Evolutionary conservation across 1,139 yeast species (phyloP), one percentile per base, ranked within the genome.

Genomic region (Geotrichum phurueaensis): DNA sequence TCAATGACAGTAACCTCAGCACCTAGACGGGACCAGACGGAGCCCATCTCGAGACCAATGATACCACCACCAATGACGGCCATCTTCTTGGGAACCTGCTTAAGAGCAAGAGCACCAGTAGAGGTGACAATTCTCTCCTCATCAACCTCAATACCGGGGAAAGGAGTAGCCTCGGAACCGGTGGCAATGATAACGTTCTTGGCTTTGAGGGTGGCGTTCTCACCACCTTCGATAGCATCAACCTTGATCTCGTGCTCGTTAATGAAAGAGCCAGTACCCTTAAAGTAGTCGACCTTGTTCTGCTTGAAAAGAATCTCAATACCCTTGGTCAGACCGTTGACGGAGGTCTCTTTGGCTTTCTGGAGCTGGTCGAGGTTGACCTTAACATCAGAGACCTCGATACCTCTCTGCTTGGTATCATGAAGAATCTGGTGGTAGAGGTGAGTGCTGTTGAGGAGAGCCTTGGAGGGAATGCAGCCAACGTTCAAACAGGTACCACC

Each of bases 401-500:
- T 92, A 78, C 99, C 99, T 77, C 99, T 86, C 69, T 80, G 77
- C 70, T 83, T 82, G 62, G 97, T 80, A 73, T 95, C 99, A 73
- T 86, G 89, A 75, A 84, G 80, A 76, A 94, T 87, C 75, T 86
- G 89, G 76, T 95, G 99, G 79, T 83, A 92, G 69, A 94, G 77
- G 66, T 91, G 97, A 33, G 98, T 88, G 81, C 94, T 95, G 85
- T 94, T 94, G 73, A 94, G 81, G 66, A 94, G 79, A 18, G 99
- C 89, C 79, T 95, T 95, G 67, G 99, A 94, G 64, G 99, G 99
- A 71, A 95, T 95, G 82, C 99, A 94, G 56, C 99, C 99, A 60
- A 94, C 98, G 76, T 94, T 94, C 71, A 94, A 80, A 83, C 99
- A 95, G 60, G 99, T 95, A 72, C 99, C 99, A 66, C 99, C 99